phyloP scores from a whole-genome alignment of 495 filamentous ascomycete genomes.

The Lasiosphaeris hirsuta region DNA sequence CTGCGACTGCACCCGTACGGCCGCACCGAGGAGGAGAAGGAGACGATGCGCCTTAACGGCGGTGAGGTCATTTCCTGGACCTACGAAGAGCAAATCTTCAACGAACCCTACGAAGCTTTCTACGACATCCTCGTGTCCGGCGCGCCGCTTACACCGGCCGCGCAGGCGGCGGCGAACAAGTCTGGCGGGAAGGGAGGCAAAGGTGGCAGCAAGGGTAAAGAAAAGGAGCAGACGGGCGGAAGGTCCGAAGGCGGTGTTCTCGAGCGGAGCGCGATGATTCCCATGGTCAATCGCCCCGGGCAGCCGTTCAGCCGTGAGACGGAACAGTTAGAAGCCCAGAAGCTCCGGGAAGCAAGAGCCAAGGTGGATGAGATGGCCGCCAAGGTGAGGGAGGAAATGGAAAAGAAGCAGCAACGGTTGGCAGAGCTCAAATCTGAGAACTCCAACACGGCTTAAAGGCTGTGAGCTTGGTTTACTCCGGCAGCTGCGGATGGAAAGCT shows the following conservation, averaged over 20 bases:
- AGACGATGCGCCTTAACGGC: conserved; percentile 56
- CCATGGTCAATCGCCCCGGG: conserved; percentile 55
- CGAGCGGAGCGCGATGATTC: conserved; percentile 67
- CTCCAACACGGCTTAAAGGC: background rate
- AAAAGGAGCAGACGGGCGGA: conserved; percentile 15
- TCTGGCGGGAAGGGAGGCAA: conserved; percentile 27
- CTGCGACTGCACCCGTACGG: conserved; percentile 90
- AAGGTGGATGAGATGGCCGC: conserved; percentile 63
- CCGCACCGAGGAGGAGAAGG: conserved; percentile 65
- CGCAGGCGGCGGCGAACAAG: conserved; percentile 25
- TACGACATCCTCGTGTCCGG: conserved; percentile 76
- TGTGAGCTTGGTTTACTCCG: too few species aligned
- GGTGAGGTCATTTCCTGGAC: conserved; percentile 69
- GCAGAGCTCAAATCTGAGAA: conserved; percentile 40
- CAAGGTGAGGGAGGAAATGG: conserved; percentile 61
- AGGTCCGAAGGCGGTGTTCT: conserved; percentile 47
- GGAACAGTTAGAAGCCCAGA: conserved; percentile 69
- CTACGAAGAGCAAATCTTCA: conserved; percentile 92
- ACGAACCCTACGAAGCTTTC: conserved; percentile 89
- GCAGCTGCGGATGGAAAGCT: too few species aligned
- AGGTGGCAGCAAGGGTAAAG: conserved; percentile 24
- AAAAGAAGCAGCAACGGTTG: conserved; percentile 54
- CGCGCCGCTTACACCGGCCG: conserved; percentile 35
- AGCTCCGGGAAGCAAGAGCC: conserved; percentile 65
- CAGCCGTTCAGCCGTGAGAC: conserved; percentile 73